Percentiles rank a stretch among this genome's conserved stretches.
Evolutionary conservation across 2,329 filamentous ascomycete species (phyloP).

Genomic region (Cladosporium austrohemisphaericum): DNA sequence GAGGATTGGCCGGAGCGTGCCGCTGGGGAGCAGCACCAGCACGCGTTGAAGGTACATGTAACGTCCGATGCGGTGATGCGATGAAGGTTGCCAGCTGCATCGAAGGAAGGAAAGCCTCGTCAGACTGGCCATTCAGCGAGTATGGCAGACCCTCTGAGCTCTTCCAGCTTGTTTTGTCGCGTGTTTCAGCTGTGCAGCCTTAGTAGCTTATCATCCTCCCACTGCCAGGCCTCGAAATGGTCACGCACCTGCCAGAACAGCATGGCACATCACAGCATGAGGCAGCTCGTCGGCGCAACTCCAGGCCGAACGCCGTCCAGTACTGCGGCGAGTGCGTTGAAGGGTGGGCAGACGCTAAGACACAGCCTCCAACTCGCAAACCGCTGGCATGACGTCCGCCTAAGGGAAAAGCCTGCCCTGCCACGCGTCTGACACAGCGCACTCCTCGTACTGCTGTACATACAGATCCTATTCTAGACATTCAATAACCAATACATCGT

Average conservation of each 20-base stretch:
- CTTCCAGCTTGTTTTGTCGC: neutral
- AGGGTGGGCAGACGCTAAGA: constrained; percentile 7
- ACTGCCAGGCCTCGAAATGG: too few species aligned
- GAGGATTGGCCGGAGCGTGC: constrained; percentile 3
- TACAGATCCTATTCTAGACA: neutral
- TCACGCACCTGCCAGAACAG: too few species aligned
- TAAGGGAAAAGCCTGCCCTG: constrained; percentile 2
- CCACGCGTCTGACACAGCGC: constrained; percentile 10
- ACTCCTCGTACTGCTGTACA: neutral
- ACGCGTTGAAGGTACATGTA: neutral
- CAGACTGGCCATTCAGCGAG: too few species aligned
- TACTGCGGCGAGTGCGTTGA: too few species aligned
- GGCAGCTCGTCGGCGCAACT: too few species aligned
- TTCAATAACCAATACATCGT: neutral
- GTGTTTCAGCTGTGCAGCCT: constrained; percentile 5
- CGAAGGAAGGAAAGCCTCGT: too few species aligned
- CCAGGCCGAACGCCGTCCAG: neutral
- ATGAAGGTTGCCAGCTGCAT: neutral
- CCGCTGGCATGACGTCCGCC: constrained; percentile 13
- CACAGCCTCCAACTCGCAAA: constrained; percentile 9
- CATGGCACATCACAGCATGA: too few species aligned
- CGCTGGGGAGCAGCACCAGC: neutral
- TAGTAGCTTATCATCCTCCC: too few species aligned
- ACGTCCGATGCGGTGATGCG: neutral
- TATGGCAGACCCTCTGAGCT: too few species aligned